Base-by-base conservation (phyloP, 495 filamentous ascomycete genomes). In the Neurospora sublineolata region DNA sequence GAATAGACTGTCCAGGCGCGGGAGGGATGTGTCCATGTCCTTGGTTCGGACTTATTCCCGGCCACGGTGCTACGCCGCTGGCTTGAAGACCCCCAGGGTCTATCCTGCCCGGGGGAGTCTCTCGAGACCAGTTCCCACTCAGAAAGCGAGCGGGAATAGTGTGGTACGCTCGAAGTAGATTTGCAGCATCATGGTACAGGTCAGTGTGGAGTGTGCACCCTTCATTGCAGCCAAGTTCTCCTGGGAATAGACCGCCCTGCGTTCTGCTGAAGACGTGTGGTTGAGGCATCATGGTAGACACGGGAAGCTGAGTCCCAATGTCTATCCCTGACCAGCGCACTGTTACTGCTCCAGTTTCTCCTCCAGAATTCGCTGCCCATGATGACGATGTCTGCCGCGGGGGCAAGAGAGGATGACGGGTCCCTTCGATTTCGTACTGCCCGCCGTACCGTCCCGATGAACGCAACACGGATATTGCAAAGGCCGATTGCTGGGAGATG, bases 201-300 rank as follows among this genome's bases (percentile, higher is more conserved):
- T 74, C 71, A 7, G 78, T 76, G 69, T 80, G 80, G 4, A 70
- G n/a, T 8, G 69, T 77, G 68, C 77, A 79, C 18, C 74, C 75
- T 30, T 78, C 72, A 5, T 72, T 72, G 68, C 79, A 81, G 46
- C 67, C 67, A 6, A 76, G 30, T 30, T 75, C 37, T 46, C 38
- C 67, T 23, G 73, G 71, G 16, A 69, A 72, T 9, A 75, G 70
- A 23, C 30, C 67, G 5, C 68, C 69, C 58, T 69, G 69, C 10
- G 74, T 69, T 16, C 75, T 76, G 73, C 74, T 75, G 73, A 75
- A 78, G 12, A 75, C 67, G 23, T 77, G 74, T 18, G 73, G 69
- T 9, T 44, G 46, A 2, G 71, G 42, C 52, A 64, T n/a, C 67
- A 46, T 4, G 71, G 39, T 7, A 64, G 70, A 30, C 23, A 69